Base-by-base conservation (phyloP, 495 filamentous ascomycete species). In the Beverwykella pulmonaria region DNA sequence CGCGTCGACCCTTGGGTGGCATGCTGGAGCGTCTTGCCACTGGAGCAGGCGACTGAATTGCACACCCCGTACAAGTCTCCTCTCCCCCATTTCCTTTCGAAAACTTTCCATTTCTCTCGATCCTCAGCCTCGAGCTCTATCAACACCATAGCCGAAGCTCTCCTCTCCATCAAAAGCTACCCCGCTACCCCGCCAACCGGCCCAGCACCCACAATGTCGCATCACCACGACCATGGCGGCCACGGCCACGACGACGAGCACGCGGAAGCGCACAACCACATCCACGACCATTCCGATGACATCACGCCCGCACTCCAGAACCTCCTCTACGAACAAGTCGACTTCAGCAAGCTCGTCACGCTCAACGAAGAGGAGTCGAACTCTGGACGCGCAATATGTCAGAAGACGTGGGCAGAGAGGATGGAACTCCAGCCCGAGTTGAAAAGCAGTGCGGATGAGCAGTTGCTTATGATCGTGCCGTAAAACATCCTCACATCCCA, bases 381-480 rank as follows among this genome's bases (percentile, higher is more conserved):
- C 41, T 86, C 89, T 2, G 94, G 92, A 34, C 82, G 81, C 58
- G 86, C 83, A 0, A 84, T 97, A 54, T 83, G 93, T n/a, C 83
- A 90, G 76, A 98, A 98, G 79, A 90, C 91, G 48, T 98, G 92
- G 92, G 82, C 84, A 4, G 87, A 97, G 75, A 80, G 94, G 59
- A 69, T 97, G 61, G 76, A 87, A 27, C 74, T 82, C 10, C 79
- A 87, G 66, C 90, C 90, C 0, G 87, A 92, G 76, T 82, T 98
- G 14, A 84, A 81, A 73, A 97, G 92, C 63, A 90, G 93, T 74
- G 86, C 87, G 0, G 94, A 98, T 73, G 94, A 97, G 80, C 92
- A 98, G 79, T 65, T 98, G n/a, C 73, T 98, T 34, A 90, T 98
- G 79, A 86, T 88, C 71, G 83, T 98, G 22, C 95, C 94, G 93